Base-by-base conservation (phyloP, 371 early-diverging fungal genomes). In the Syncephalis plumigaleata region DNA sequence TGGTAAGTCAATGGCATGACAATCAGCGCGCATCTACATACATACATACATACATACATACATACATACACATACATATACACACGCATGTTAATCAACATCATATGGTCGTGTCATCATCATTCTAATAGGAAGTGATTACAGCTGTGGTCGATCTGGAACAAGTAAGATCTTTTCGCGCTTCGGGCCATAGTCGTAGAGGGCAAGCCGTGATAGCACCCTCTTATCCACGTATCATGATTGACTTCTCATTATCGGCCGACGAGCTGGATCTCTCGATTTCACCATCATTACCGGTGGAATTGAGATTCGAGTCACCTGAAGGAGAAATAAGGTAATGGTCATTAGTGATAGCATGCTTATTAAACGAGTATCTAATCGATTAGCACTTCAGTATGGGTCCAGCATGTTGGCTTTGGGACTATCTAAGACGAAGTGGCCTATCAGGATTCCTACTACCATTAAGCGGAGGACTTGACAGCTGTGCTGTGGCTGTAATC, bases 401-500 rank as follows among this genome's bases (percentile, higher is more conserved):
- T 15, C 96, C 96, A 17, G 96, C 98, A 0, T 96, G 98, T 67
- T 98, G 97, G 97, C 69, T 96, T 16, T 98, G 98, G 98, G 98
- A 98, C 59, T 98, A 97, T 57, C 67, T 98, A 42, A 75, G 97
- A 15, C 71, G 96, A 21, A 88, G 93, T 39, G 81, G 82, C 40
- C 70, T 73, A 3, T 74, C 76, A 2, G 98, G 98, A 1, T 95
- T 77, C 70, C 94, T 98, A 51, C 65, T 98, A 49, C 95, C 97
- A 7, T 63, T 98, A 47, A 89, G 90, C 60, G 98, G 98, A 26
- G 98, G 98, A 31, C 81, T 96, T 27, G 98, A 98, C 57, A 89
- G 90, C 51, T 93, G 94, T 58, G 74, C 94, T 3, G 88, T 92
- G 0, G 94, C 97, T 0, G 61, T 83, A 21, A 82, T 98, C 50